A percentile compares a stretch with the other conserved stretches of the same genome.
phyloP scores from a whole-genome alignment of 2,329 filamentous ascomycete species.

The Teratosphaeria epicoccoides region DNA sequence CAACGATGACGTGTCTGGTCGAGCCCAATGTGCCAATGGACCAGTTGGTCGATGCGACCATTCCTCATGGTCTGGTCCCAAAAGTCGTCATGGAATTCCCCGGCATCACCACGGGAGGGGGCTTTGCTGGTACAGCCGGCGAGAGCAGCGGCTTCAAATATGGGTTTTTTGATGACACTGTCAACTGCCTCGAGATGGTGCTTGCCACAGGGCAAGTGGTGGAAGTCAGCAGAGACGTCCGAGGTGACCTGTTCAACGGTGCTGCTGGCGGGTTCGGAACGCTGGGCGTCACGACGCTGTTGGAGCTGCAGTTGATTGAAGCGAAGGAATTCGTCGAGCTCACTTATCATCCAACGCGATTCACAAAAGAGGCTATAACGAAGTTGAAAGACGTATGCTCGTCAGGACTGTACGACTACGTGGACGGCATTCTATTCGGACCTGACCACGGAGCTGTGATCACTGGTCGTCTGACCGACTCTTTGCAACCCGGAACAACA shows the following conservation, averaged over 20 bases:
- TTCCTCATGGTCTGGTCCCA: constrained; percentile 46
- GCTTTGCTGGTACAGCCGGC: constrained; percentile 53
- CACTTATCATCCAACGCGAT: constrained; percentile 35
- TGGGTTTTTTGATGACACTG: constrained; percentile 55
- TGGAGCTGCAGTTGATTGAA: constrained; percentile 38
- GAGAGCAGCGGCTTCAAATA: constrained; percentile 57
- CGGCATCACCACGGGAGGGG: constrained; percentile 57
- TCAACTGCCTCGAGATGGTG: constrained; percentile 54
- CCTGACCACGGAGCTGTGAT: constrained; percentile 33
- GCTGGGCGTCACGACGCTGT: constrained; percentile 53
- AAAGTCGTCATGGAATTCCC: constrained; percentile 63
- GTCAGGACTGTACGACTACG: constrained; percentile 45
- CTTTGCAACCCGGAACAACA: constrained; percentile 26
- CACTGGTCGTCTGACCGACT: constrained; percentile 32
- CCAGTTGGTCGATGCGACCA: constrained; percentile 46
- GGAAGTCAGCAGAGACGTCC: not conserved
- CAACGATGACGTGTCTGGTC: constrained; percentile 40
- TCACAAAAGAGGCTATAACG: constrained; percentile 32
- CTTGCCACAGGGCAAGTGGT: constrained; percentile 49
- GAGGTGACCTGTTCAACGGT: constrained; percentile 45
- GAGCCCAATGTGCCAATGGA: constrained; percentile 65
- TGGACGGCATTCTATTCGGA: constrained; percentile 48
- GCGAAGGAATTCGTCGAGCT: constrained; percentile 40
- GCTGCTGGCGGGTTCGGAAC: constrained; percentile 57
- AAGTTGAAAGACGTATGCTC: constrained; percentile 29